These are phyloP conservation scores for Globisporangium middletonii DNA, from an alignment of 352 stramenopile genomes.

Conservation along the genomic window DNA sequence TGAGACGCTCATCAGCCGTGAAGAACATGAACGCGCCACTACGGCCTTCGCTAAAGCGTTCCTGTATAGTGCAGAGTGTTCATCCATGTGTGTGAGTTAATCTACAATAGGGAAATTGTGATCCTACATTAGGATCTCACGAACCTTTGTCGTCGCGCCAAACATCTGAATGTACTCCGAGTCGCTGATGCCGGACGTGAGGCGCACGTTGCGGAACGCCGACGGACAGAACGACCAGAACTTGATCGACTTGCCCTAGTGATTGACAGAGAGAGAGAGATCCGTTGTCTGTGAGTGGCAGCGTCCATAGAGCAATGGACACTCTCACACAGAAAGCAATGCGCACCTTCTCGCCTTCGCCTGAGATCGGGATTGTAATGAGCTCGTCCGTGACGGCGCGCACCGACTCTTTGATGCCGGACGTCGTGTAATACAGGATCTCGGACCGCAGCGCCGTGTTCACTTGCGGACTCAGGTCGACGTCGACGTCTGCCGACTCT, in stretches of 20 bases:
- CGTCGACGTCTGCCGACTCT: constrained; percentile 74
- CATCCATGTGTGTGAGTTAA: background rate
- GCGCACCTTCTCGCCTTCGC: constrained; percentile 57
- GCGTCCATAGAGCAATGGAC: too few relatives aligned
- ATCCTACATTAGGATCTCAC: background rate
- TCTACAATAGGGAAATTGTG: background rate
- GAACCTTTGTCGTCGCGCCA: constrained; percentile 74
- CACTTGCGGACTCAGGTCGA: constrained; percentile 82
- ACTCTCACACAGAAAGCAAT: background rate
- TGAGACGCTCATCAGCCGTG: constrained; percentile 80
- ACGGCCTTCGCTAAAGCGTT: constrained; percentile 84
- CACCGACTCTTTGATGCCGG: constrained; percentile 84
- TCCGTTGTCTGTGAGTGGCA: too few relatives aligned
- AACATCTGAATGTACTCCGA: constrained; percentile 83
- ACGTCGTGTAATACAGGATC: constrained; percentile 89
- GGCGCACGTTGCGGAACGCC: constrained; percentile 84
- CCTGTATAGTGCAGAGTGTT: constrained; percentile 9
- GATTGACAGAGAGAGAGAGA: background rate
- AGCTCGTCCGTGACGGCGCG: constrained; percentile 65
- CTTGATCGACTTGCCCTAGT: constrained; percentile 69
- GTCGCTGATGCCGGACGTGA: constrained; percentile 76
- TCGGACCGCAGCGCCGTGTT: constrained; percentile 86
- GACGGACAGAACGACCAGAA: constrained; percentile 84
- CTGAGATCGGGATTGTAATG: constrained; percentile 77
- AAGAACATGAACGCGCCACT: constrained; percentile 93